Base-by-base conservation (phyloP, 2,329 filamentous ascomycete species). In the Fusarium stilboides region DNA sequence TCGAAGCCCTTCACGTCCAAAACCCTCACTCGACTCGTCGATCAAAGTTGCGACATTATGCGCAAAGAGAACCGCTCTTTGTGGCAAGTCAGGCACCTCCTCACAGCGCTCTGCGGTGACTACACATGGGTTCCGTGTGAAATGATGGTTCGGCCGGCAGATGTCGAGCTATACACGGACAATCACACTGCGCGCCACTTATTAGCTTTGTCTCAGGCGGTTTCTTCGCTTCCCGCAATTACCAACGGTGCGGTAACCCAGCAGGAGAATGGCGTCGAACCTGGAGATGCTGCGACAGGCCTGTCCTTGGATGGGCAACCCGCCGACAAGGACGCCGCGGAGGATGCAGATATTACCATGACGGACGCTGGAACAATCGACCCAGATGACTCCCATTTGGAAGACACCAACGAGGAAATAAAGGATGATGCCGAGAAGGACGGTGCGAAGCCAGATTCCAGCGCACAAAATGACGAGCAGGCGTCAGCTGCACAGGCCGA, bases 81-180 rank as follows among this genome's bases (percentile, higher is more conserved):
- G 13, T 93, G 91, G 87, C 89, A 88, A 72, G 89, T 93, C 46
- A 93, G 93, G 76, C 88, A 91, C 70, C 80, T 96, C 51, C 85
- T 93, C 69, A 92, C 91, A 33, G 88, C 88, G 68, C 84, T 96
- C 10, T 89, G 91, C 49, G 93, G 93, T 33, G 93, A 97, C 77
- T 88, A 90, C 66, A 89, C 88, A 15, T 91, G 89, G 89, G 85
- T 86, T 44, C 88, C 88, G 9, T 90, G 88, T 74, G 84, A 85
- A 46, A 80, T 83, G 68, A 86, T 91, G 80, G 80, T 89, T 37
- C 85, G 85, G 1, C 80, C 85, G 7, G 82, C 87, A 70, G 88
- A 91, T 71, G 79, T 84, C 55, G 82, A 86, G 36, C 77, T 89
- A 3, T 91, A 86, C 67, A 83, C 82, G 49, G 82, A 87, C 53